A percentile compares a stretch with the other conserved stretches of the same genome.
These are phyloP conservation scores for Boletus nobilissimus DNA, from an alignment of 1,284 basidiomycete genomes.

Conservation along the genomic window DNA sequence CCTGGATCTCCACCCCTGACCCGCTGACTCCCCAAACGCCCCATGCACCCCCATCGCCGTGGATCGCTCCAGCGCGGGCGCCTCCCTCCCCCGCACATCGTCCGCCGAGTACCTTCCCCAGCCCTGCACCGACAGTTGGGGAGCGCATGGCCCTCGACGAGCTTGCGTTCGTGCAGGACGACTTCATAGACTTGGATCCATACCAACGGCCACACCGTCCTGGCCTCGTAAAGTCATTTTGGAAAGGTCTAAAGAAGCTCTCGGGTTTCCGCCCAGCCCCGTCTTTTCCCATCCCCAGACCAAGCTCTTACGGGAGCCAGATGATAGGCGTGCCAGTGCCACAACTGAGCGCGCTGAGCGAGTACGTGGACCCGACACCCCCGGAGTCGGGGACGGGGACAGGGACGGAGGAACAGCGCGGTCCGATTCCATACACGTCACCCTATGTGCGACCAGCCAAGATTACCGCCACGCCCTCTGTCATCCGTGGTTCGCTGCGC, in stretches of 20 bases:
- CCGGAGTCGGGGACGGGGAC: constrained; percentile 11
- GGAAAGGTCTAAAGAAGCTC: constrained; percentile 41
- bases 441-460: constrained; percentile 28
- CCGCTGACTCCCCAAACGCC: constrained; percentile 23
- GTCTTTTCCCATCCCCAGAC: not conserved
- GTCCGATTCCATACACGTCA: constrained; percentile 22
- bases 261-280: constrained; percentile 17
- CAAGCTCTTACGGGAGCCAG: constrained; percentile 11
- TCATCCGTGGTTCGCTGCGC: constrained; percentile 17
- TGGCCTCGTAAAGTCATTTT: constrained; percentile 34
- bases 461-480: constrained; percentile 4
- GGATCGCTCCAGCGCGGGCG: constrained; percentile 6
- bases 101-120: constrained; percentile 28
- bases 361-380: constrained; percentile 25
- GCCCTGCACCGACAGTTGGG: constrained; percentile 40
- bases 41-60: constrained; percentile 9
- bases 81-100: constrained; percentile 23
- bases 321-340: constrained; percentile 21
- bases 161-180: not conserved
- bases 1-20: constrained; percentile 38
- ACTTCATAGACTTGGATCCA: not conserved
- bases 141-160: constrained; percentile 44
- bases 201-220: constrained; percentile 24
- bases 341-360: constrained; percentile 13
- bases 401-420: constrained; percentile 26